A percentile compares a stretch with the other conserved stretches of the same genome.
phyloP scores from a whole-genome alignment of 495 filamentous ascomycete species.

The Cetradonia linearis region DNA sequence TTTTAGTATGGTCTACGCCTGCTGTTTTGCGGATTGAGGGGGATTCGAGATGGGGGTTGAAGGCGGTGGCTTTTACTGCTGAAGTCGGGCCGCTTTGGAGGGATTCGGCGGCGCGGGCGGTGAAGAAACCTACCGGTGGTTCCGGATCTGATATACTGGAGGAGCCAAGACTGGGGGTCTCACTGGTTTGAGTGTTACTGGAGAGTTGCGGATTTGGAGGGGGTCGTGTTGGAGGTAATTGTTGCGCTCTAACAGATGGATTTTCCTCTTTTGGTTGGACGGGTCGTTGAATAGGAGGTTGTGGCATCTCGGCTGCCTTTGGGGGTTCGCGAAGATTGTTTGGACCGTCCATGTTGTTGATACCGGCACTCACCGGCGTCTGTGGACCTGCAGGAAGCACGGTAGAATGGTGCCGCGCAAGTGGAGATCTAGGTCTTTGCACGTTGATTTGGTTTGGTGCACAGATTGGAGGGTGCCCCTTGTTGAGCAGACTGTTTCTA shows the following conservation, averaged over 20 bases:
- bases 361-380: constrained; percentile 1
- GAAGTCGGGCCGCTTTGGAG: constrained; percentile 32
- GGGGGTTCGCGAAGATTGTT: not conserved
- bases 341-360: not conserved
- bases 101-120: constrained; percentile 56
- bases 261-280: constrained; percentile 25
- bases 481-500: constrained; percentile 12
- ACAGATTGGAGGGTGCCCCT: not conserved
- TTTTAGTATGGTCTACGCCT: constrained; percentile 73
- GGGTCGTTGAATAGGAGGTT: constrained; percentile 24
- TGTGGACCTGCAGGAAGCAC: not conserved
- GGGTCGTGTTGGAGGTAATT: constrained; percentile 21
- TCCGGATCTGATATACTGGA: constrained; percentile 13
- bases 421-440: constrained; percentile 6
- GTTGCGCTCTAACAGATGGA: constrained; percentile 17
- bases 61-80: constrained; percentile 45
- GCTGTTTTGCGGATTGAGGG: constrained; percentile 82
- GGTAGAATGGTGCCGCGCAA: not conserved
- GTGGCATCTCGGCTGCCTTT: constrained; percentile 16
- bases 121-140: constrained; percentile 59
- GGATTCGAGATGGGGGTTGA: constrained; percentile 75
- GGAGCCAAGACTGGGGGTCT: constrained; percentile 17
- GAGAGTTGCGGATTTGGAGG: not conserved
- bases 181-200: not conserved
- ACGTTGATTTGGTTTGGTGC: not conserved